A percentile compares a stretch with the other conserved stretches of the same genome.
Evolutionary conservation across 2,329 filamentous ascomycete species (phyloP).

Genomic region (Aureobasidium subglaciale): DNA sequence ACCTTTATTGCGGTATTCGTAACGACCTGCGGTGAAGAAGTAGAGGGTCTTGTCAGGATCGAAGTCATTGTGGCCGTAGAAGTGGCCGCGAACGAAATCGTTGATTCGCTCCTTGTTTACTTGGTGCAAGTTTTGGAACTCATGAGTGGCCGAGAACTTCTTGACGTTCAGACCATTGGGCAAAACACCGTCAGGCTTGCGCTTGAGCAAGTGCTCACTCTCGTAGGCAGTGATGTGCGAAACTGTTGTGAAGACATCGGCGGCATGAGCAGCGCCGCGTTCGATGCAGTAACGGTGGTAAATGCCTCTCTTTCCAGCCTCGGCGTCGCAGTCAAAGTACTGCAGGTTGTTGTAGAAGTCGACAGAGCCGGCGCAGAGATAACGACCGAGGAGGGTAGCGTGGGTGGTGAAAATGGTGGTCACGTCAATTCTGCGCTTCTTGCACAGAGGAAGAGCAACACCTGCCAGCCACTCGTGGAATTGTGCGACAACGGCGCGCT

Average conservation of each 20-base stretch:
- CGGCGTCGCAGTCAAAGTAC: slow-evolving; percentile 90
- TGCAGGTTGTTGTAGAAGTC: slow-evolving; percentile 99
- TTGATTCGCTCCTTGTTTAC: slow-evolving; percentile 97
- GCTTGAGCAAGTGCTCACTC: slow-evolving; percentile 87
- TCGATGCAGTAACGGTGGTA: slow-evolving; percentile 99
- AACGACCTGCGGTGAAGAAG: slow-evolving; percentile 93
- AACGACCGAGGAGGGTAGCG: slow-evolving; percentile 87
- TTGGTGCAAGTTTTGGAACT: slow-evolving; percentile 97
- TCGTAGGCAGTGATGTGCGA: slow-evolving; percentile 98
- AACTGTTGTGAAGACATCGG: slow-evolving; percentile 96
- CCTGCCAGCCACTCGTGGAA: slow-evolving; percentile 99
- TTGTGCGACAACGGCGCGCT: slow-evolving; percentile 87
- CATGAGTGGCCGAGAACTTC: slow-evolving; percentile 96
- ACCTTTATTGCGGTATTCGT: slow-evolving; percentile 97
- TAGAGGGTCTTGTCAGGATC: slow-evolving; percentile 95
- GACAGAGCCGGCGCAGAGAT: slow-evolving; percentile 93
- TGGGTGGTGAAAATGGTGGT: slow-evolving; percentile 99
- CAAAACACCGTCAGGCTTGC: slow-evolving; percentile 92
- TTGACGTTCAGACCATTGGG: slow-evolving; percentile 97
- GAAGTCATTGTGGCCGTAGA: slow-evolving; percentile 97
- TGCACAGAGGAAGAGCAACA: slow-evolving; percentile 83
- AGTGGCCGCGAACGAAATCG: slow-evolving; percentile 95
- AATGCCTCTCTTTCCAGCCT: slow-evolving; percentile 95
- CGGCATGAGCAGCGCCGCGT: slow-evolving; percentile 80
- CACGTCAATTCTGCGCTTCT: slow-evolving; percentile 89